phyloP scores from a whole-genome alignment of 106 monocot species.

The Allium cepa region DNA sequence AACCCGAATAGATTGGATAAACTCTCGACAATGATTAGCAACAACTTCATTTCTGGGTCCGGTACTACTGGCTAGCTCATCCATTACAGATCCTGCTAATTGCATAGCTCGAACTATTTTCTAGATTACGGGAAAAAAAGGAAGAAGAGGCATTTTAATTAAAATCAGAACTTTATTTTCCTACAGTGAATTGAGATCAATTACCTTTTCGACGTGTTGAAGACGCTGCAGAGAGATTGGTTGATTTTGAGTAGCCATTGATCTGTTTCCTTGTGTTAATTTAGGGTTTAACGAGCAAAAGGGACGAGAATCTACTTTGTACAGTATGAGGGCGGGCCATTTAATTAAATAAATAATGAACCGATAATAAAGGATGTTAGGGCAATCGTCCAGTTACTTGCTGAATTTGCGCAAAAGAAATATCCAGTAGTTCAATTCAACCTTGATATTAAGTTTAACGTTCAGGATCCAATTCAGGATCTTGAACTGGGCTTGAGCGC shows the following conservation, averaged over 20 bases:
- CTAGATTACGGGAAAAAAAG: constrained; percentile 11
- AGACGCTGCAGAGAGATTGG: constrained; percentile 60
- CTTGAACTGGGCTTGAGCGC: no score
- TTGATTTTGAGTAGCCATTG: constrained; percentile 7
- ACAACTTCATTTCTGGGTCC: constrained; percentile 62
- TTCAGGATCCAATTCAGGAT: no score
- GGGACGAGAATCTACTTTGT: neutral
- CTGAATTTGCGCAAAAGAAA: no score
- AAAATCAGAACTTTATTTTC: no score
- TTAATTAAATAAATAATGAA: no score
- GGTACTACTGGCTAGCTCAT: constrained; percentile 71
- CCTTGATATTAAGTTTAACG: no score
- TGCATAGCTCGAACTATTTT: constrained; percentile 74
- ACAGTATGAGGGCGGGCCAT: no score
- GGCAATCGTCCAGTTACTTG: no score
- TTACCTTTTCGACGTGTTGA: constrained; percentile 83
- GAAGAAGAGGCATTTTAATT: neutral
- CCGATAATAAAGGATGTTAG: no score
- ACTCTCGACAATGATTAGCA: constrained; percentile 62
- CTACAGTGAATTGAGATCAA: neutral
- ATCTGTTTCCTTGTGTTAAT: neutral
- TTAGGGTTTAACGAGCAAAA: neutral
- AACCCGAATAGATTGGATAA: constrained; percentile 92
- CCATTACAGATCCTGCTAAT: constrained; percentile 77
- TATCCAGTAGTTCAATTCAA: no score